These are phyloP conservation scores for Xanthoconium purpureum DNA, from an alignment of 768 basidiomycete species.

Conservation along the genomic window DNA sequence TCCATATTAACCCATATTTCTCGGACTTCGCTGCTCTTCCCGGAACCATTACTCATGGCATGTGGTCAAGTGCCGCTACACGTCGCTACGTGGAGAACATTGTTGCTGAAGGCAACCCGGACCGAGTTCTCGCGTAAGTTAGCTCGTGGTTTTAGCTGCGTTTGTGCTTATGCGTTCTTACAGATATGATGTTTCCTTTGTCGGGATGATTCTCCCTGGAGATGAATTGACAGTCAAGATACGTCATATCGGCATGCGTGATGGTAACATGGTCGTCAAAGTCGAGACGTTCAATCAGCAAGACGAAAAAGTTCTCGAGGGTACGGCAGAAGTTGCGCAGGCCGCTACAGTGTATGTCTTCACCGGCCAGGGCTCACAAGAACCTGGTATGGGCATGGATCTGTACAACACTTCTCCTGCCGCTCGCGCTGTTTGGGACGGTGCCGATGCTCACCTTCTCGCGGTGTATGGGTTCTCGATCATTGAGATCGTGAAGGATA, in stretches of 20 bases:
- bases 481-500: constrained; percentile 97
- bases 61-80: constrained; percentile 96
- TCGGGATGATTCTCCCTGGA: constrained; percentile 94
- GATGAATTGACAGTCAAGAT: constrained; percentile 85
- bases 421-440: constrained; percentile 96
- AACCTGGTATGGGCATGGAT: constrained; percentile 99
- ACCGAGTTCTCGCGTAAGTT: constrained; percentile 83
- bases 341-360: constrained; percentile 93
- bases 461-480: constrained; percentile 98
- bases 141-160: background rate
- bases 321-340: constrained; percentile 91
- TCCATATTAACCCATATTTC: constrained; percentile 98
- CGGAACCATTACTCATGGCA: constrained; percentile 95
- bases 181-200: constrained; percentile 92
- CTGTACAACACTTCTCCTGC: constrained; percentile 90
- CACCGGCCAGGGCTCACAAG: constrained; percentile 98
- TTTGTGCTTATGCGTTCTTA: constrained; percentile 3
- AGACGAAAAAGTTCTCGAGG: constrained; percentile 90
- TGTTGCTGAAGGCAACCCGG: constrained; percentile 88
- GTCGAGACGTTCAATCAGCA: constrained; percentile 80
- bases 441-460: constrained; percentile 88
- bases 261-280: constrained; percentile 89
- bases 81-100: constrained; percentile 90
- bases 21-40: constrained; percentile 90
- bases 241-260: constrained; percentile 86